Base-by-base conservation (phyloP, 2,329 filamentous ascomycete species). In the Pseudopithomyces maydicus region DNA sequence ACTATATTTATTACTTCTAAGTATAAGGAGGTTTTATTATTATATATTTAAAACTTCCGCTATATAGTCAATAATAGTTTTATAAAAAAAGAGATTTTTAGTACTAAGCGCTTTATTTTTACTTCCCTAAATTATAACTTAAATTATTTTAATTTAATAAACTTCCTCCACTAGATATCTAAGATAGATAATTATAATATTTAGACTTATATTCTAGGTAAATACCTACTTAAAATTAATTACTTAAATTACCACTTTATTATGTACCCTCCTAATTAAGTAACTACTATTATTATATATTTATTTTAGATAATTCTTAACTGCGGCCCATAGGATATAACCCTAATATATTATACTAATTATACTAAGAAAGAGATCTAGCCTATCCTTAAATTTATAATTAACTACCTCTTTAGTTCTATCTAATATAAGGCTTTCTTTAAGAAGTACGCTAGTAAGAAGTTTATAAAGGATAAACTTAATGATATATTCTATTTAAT, bases 101-200 rank as follows among this genome's bases (percentile, higher is more conserved):
- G 91, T 72, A 96, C 95, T n/a, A 96, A 99, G 79, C 90, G 95
- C 65, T 97, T 96, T 75, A 89, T 99, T 64, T 88, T 99, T 51
- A 86, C 87, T 64, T 92, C 92, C 6, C 85, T 99, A 59, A 90
- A 97, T 80, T 99, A 97, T 77, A 94, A 99, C 75, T 87, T 99
- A 63, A 97, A 93, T 81, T 99, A 97, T 74, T 95, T 96, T 55
- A 99, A 99, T 79, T 95, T 96, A 20, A 99, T 99, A 95, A 99
- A 99, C 85, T 99, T 99, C 82, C 87, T 99, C 59, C 91, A 96
- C 63, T 91, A 95, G 66, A 97, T 99, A 78, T 98, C 94, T 60
- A 99, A 99, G 84, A 95, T 96, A 72, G 96, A 99, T 80, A 95
- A 96, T 82, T 99, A 99, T 80, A 93, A 99, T 78, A 97, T 98